Conservation (phyloP, 75 land plant genomes). For the Cryptomeria japonica region DNA sequence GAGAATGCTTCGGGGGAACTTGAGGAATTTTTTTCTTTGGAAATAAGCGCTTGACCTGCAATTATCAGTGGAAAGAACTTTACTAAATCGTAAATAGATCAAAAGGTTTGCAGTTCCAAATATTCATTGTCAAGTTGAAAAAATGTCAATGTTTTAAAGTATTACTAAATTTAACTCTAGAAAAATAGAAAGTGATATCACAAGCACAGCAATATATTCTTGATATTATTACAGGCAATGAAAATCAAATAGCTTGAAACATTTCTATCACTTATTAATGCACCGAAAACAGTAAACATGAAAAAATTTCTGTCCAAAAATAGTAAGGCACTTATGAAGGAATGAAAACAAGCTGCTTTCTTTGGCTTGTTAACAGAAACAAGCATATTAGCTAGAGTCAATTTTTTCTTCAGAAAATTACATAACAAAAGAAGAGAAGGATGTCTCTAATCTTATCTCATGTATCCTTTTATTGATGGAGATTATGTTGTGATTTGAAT, state of each 20-base stretch:
- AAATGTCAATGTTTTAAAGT: too few species aligned
- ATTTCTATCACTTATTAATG: background rate
- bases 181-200: background rate
- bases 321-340: background rate
- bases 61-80: slow-evolving; percentile 11
- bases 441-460: background rate
- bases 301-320: background rate
- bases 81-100: too few species aligned
- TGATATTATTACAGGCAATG: background rate
- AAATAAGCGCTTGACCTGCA: slow-evolving; percentile 71
- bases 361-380: background rate
- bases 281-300: background rate
- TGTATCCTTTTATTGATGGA: background rate
- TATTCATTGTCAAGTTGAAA: too few species aligned
- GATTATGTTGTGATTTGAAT: background rate
- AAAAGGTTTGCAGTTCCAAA: too few species aligned
- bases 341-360: too few species aligned
- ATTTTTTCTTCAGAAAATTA: background rate
- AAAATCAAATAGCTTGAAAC: background rate
- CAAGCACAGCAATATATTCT: background rate
- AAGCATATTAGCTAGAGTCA: background rate
- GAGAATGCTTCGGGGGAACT: slow-evolving; percentile 72
- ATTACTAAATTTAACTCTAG: background rate
- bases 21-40: slow-evolving; percentile 75
- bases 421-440: background rate